Percentiles rank a stretch among this genome's conserved stretches.
These are phyloP conservation scores for Elongisporangium anandrum DNA, from an alignment of 352 stramenopile genomes.

Conservation along the genomic window DNA sequence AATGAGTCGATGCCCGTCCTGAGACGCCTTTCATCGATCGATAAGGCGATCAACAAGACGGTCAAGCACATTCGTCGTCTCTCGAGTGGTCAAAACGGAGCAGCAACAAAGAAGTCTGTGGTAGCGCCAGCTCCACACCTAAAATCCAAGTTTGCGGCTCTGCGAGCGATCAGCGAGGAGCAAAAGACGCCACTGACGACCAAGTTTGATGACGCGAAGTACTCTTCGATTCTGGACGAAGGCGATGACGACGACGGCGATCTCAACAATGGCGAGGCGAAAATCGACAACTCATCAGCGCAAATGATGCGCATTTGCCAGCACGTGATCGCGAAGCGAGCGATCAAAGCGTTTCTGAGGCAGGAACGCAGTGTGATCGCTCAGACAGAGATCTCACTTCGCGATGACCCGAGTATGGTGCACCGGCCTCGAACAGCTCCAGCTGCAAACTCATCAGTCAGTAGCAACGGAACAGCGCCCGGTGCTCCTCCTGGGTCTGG, in stretches of 20 bases:
- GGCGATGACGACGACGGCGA: slow-evolving; percentile 15
- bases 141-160: slow-evolving; percentile 22
- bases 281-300: slow-evolving; percentile 46
- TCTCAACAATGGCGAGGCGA: slow-evolving; percentile 11
- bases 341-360: slow-evolving; percentile 55
- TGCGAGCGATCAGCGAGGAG: slow-evolving; percentile 34
- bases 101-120: neutral
- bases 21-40: slow-evolving; percentile 44
- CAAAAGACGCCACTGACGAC: slow-evolving; percentile 9
- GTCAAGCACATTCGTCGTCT: slow-evolving; percentile 51
- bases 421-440: slow-evolving; percentile 8
- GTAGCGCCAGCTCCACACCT: neutral
- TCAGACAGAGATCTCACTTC: slow-evolving; percentile 39
- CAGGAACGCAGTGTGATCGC: slow-evolving; percentile 62
- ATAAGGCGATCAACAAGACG: slow-evolving; percentile 62
- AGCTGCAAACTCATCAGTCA: neutral
- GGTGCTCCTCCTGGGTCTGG: neutral
- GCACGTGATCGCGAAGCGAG: slow-evolving; percentile 67
- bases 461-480: slow-evolving; percentile 9
- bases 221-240: slow-evolving; percentile 3
- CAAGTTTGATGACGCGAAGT: slow-evolving; percentile 3
- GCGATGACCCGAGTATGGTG: slow-evolving; percentile 42
- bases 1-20: slow-evolving; percentile 23
- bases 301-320: slow-evolving; percentile 69
- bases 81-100: slow-evolving; percentile 13